Conservation (phyloP, 441 rosid species). For the Viola pubescens region DNA sequence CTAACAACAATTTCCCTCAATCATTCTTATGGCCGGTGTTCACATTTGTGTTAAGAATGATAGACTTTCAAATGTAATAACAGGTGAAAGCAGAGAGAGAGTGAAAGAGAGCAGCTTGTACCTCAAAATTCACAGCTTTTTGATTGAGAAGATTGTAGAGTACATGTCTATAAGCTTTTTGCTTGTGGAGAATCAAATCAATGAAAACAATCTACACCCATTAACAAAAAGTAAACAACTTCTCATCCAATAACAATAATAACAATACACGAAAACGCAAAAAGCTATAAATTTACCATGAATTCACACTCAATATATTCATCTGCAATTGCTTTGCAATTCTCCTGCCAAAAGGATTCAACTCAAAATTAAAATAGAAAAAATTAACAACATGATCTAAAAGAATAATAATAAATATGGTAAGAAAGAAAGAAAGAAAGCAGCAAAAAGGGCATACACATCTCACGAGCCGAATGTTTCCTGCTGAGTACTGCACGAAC, state of each 20-base stretch:
- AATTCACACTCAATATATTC: slow-evolving; percentile 77
- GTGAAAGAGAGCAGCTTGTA: slow-evolving; percentile 15
- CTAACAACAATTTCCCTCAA: background rate
- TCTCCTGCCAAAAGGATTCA: slow-evolving; percentile 31
- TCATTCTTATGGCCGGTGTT: background rate
- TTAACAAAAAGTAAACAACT: background rate
- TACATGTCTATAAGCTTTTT: slow-evolving; percentile 68
- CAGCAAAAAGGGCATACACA: slow-evolving; percentile 34
- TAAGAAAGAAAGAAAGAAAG: background rate
- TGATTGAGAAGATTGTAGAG: slow-evolving; percentile 54
- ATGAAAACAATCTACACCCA: slow-evolving; percentile 56
- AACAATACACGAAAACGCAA: background rate
- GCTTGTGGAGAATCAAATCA: slow-evolving; percentile 76
- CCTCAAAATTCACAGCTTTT: slow-evolving; percentile 43
- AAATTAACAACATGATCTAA: too few species aligned
- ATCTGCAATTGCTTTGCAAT: slow-evolving; percentile 64
- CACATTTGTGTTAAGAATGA: too few species aligned
- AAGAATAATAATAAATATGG: background rate
- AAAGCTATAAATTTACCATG: slow-evolving; percentile 37
- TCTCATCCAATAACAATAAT: background rate
- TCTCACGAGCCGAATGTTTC: slow-evolving; percentile 82
- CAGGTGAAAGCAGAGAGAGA: background rate
- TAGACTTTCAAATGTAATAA: too few species aligned
- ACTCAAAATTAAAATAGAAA: background rate
- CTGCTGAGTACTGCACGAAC: slow-evolving; percentile 68